Conservation (phyloP, 306 rosid species). For the Begonia peltatifolia region DNA sequence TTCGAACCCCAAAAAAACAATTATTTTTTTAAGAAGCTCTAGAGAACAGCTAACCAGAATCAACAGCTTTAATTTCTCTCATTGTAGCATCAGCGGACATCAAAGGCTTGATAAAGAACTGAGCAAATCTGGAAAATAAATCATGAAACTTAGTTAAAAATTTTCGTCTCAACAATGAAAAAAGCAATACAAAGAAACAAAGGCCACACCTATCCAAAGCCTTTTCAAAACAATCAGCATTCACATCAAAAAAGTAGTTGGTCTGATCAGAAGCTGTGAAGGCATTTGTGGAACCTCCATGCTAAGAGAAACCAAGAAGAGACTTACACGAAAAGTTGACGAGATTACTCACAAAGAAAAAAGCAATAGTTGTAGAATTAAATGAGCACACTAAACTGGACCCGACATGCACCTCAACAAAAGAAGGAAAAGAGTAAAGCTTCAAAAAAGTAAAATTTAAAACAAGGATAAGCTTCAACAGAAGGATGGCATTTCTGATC, state of each 20-base stretch:
- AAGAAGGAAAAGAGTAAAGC: no score
- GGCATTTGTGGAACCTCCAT: constrained; percentile 86
- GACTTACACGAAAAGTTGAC: no score
- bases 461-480: no score
- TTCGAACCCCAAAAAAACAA: background rate
- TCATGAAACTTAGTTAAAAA: constrained; percentile 3
- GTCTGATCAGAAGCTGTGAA: constrained; percentile 58
- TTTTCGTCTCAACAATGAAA: background rate
- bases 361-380: no score
- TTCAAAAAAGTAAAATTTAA: no score
- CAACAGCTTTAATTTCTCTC: constrained; percentile 96
- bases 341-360: no score
- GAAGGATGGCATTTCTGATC: no score
- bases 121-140: constrained; percentile 58
- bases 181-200: constrained; percentile 11
- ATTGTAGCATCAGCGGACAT: constrained; percentile 94
- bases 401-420: no score
- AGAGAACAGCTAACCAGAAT: constrained; percentile 59
- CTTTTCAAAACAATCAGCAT: constrained; percentile 74
- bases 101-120: constrained; percentile 83
- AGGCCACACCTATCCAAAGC: constrained; percentile 70
- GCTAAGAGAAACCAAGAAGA: constrained; percentile 41
- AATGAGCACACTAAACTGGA: no score
- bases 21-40: constrained; percentile 1
- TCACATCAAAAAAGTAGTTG: constrained; percentile 72